Percentiles rank a stretch among this genome's conserved stretches.
Conservation (phyloP, 148 eudicot genomes). For the Nyssa sinensis region DNA sequence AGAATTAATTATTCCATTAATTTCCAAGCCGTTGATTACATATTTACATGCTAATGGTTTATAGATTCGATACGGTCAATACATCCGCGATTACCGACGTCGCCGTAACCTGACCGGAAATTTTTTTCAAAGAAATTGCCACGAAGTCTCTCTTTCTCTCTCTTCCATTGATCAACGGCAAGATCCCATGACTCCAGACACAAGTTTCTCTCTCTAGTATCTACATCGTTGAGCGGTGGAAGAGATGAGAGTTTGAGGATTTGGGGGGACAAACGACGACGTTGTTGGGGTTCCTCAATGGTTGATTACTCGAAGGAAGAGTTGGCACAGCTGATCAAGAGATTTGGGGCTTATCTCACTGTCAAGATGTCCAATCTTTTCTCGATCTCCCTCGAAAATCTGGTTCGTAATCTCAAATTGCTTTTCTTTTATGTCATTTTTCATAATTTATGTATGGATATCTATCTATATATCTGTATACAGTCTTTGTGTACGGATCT, state of each 20-base stretch:
- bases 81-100: neutral
- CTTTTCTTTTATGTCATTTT: constrained; percentile 2
- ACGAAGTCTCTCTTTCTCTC: neutral
- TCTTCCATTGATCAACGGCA: neutral
- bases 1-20: neutral
- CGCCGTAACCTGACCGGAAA: constrained; percentile 9
- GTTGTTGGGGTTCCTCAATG: constrained; percentile 29
- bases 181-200: constrained; percentile 5
- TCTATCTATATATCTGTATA: neutral
- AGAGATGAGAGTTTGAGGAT: constrained; percentile 6
- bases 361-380: constrained; percentile 58
- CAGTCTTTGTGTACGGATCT: neutral
- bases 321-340: constrained; percentile 59
- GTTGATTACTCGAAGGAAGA: constrained; percentile 66
- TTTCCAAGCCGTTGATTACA: constrained; percentile 7
- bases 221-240: neutral
- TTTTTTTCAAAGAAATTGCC: neutral
- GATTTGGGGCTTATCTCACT: constrained; percentile 54
- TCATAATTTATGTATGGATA: neutral
- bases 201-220: neutral
- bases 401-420: constrained; percentile 26
- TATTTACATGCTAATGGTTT: too few relatives aligned
- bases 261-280: neutral
- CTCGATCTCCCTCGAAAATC: constrained; percentile 26
- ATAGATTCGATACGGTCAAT: neutral